phyloP scores from a whole-genome alignment of 495 filamentous ascomycete species.

The Aspergillus cristatus region DNA sequence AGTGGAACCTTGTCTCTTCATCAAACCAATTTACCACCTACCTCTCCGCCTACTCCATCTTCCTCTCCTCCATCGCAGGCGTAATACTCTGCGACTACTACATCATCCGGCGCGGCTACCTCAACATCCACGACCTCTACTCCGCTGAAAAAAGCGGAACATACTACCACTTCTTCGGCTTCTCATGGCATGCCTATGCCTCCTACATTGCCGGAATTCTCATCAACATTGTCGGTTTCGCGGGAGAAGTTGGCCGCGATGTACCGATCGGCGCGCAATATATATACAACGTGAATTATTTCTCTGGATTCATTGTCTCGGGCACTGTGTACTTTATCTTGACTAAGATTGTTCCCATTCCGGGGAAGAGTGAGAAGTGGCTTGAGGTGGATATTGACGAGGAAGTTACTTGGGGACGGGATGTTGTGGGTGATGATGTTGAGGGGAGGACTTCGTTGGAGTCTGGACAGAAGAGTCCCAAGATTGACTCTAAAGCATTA shows the following conservation, averaged over 20 bases:
- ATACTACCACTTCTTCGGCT: conserved; percentile 65
- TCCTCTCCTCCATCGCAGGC: conserved; percentile 85
- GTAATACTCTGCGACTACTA: conserved; percentile 91
- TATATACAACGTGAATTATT: conserved; percentile 87
- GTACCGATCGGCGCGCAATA: conserved; percentile 74
- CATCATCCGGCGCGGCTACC: conserved; percentile 72
- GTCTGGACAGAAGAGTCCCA: too few relatives aligned
- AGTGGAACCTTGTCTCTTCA: conserved; percentile 67
- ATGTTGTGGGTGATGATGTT: too few relatives aligned
- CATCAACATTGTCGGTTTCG: conserved; percentile 90
- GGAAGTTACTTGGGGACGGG: too few relatives aligned
- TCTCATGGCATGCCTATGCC: conserved; percentile 75
- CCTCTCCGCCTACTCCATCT: conserved; percentile 90
- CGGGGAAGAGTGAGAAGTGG: conserved; percentile 67
- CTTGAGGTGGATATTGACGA: conserved; percentile 66
- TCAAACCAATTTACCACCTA: conserved; percentile 94
- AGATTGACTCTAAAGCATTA: too few relatives aligned
- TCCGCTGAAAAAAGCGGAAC: conserved; percentile 54
- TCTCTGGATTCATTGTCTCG: conserved; percentile 71
- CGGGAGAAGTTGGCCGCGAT: conserved; percentile 62
- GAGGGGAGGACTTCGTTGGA: too few relatives aligned
- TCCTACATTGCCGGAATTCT: conserved; percentile 82
- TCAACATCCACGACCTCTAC: conserved; percentile 73
- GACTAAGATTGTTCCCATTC: conserved; percentile 60
- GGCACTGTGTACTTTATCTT: conserved; percentile 57